Conservation (phyloP, 2,329 filamentous ascomycete species). For the Penicillium sp. region DNA sequence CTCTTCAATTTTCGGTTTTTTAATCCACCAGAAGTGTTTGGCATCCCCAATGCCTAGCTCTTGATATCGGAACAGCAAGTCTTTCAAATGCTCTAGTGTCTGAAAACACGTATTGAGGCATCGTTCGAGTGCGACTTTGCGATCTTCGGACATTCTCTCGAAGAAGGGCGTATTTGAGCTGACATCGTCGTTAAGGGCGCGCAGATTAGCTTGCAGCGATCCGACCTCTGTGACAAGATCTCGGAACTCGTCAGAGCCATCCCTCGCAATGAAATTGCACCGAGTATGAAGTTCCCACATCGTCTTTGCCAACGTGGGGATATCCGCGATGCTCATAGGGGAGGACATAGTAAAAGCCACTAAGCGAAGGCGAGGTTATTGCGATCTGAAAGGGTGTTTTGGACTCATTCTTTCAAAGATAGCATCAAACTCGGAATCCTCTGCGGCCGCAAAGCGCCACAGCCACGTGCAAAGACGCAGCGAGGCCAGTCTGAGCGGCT, state of each 20-base stretch:
- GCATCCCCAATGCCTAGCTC: neutral
- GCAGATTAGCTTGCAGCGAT: neutral
- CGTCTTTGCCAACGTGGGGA: neutral
- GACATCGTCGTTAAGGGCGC: neutral
- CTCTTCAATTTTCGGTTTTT: neutral
- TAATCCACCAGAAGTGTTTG: neutral
- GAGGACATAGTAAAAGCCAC: neutral
- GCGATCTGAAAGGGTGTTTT: neutral
- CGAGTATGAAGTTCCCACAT: neutral
- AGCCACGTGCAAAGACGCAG: no score
- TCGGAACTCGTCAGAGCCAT: neutral
- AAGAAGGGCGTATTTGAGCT: neutral
- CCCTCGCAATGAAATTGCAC: neutral
- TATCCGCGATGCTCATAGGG: neutral
- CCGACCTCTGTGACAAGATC: neutral
- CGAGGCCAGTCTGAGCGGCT: no score
- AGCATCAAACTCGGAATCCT: no score
- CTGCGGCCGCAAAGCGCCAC: no score
- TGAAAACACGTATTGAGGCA: neutral
- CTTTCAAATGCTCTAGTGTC: neutral
- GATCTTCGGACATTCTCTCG: neutral
- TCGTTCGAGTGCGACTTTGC: neutral
- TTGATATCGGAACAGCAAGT: neutral
- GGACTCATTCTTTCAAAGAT: no score
- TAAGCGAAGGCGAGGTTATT: neutral